A percentile compares a stretch with the other conserved stretches of the same genome.
phyloP scores from a whole-genome alignment of 805 yeast species.

The Teunomyces funiuensis region DNA sequence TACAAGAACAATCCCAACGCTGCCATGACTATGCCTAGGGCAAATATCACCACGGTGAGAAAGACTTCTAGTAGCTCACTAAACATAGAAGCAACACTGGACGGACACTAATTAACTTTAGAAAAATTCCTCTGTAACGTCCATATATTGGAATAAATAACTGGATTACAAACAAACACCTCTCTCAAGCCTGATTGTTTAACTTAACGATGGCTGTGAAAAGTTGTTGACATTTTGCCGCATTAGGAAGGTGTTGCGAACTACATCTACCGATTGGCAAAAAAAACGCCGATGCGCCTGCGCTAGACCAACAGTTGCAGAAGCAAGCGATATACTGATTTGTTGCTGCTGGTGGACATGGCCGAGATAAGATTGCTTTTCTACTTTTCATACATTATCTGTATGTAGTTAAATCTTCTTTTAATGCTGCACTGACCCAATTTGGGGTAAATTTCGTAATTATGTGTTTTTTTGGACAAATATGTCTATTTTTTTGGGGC shows the following conservation, averaged over 20 bases:
- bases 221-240: slow-evolving; percentile 4
- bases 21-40: background rate
- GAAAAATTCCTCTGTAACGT: background rate
- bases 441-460: too few relatives aligned
- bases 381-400: too few relatives aligned
- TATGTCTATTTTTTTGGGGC: too few relatives aligned
- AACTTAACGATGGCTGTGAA: background rate
- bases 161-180: background rate
- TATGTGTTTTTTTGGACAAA: too few relatives aligned
- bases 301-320: background rate
- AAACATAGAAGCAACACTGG: background rate
- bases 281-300: background rate
- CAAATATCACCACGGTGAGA: slow-evolving; percentile 3
- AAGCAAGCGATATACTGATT: too few relatives aligned
- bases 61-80: slow-evolving; percentile 3
- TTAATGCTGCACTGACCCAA: too few relatives aligned
- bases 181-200: background rate
- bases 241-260: slow-evolving; percentile 5
- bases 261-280: background rate
- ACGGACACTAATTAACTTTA: background rate
- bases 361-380: too few relatives aligned
- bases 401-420: too few relatives aligned
- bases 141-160: background rate
- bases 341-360: too few relatives aligned
- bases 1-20: slow-evolving; percentile 5